Evolutionary conservation across 2,329 filamentous ascomycete species (phyloP), one percentile per base, ranked within the genome.

Genomic region (Cladosporium sp.): DNA sequence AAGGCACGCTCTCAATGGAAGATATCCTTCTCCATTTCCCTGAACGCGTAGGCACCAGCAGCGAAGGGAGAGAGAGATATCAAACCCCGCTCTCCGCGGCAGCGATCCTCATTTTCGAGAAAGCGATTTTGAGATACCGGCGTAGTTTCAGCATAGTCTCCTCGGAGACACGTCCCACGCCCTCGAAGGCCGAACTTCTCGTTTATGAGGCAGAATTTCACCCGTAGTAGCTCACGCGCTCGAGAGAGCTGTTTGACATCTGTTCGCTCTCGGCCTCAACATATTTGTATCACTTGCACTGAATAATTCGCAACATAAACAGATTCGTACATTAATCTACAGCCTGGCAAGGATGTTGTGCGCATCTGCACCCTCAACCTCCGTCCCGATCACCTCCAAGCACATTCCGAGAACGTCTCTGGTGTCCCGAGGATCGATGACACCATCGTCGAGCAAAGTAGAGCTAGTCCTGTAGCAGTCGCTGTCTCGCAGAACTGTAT

Each of bases 391-490:
- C 2, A 51, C 48, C 18, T 51, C 48, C 21, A 51, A 18, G 25
- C 48, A 51, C 48, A 51, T 51, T 26, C 48, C 48, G 2, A 51
- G 25, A 51, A 51, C 48, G 25, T 51, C 48, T 26, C 48, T 51
- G 21, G 48, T 51, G 16, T 51, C 48, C 10, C 48, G 21, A 14
- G 48, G 28, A 34, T 39, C 34, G 7, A 58, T 39, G 11, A 39
- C 28, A 23, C 34, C 58, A 53, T 62, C 58, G 16, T 62, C 58
- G 21, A 23, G 58, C 58, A 62, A 32, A 5, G 16, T 21, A 21
- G 58, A 49, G 23, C 58, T 62, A 18, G 58, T 51, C 36, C 26
- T 26, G 16, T 62, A 62, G 25, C 58, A 62, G 25, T 62, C 58
- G 36, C 58, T 30, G 30, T 62, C 58, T 21, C 58, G 21, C 43